These are phyloP conservation scores for Claviceps spartinae DNA, from an alignment of 2,329 filamentous ascomycete genomes.

Conservation along the genomic window DNA sequence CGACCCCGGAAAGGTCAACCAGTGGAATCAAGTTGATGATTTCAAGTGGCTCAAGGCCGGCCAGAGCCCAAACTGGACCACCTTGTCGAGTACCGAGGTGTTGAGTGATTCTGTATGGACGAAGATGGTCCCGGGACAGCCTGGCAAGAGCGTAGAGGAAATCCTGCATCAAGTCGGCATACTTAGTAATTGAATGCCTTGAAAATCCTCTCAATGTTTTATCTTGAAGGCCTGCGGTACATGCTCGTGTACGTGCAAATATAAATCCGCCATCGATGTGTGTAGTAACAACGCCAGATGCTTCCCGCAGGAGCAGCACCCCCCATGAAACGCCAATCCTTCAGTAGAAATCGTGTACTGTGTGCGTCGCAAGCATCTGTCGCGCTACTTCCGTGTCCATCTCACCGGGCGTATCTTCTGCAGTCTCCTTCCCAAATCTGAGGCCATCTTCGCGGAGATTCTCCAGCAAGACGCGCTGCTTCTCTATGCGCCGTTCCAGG, in stretches of 20 bases:
- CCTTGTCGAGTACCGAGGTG: slow-evolving; percentile 47
- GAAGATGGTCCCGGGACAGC: slow-evolving; percentile 49
- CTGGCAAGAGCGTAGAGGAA: slow-evolving; percentile 47
- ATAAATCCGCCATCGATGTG: neutral
- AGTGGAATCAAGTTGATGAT: slow-evolving; percentile 87
- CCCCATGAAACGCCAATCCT: neutral
- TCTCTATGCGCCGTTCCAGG: slow-evolving; percentile 48
- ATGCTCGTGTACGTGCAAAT: neutral
- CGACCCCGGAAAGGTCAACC: slow-evolving; percentile 37
- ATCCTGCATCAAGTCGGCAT: slow-evolving; percentile 44
- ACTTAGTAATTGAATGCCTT: slow-evolving; percentile 1
- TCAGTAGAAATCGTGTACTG: neutral
- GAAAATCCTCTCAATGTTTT: neutral
- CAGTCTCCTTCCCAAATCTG: slow-evolving; percentile 19
- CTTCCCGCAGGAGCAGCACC: neutral
- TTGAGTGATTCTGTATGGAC: slow-evolving; percentile 55
- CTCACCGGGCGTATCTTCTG: slow-evolving; percentile 16
- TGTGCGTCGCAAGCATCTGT: neutral
- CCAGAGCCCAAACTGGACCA: slow-evolving; percentile 76
- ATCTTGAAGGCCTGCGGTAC: neutral
- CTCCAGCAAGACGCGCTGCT: slow-evolving; percentile 46
- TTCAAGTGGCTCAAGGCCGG: slow-evolving; percentile 93
- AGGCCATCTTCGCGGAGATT: slow-evolving; percentile 35
- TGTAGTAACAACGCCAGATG: neutral
- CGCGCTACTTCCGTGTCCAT: slow-evolving; percentile 24